Base-by-base conservation (phyloP, 2,329 filamentous ascomycete genomes). In the Penicillium palitans region DNA sequence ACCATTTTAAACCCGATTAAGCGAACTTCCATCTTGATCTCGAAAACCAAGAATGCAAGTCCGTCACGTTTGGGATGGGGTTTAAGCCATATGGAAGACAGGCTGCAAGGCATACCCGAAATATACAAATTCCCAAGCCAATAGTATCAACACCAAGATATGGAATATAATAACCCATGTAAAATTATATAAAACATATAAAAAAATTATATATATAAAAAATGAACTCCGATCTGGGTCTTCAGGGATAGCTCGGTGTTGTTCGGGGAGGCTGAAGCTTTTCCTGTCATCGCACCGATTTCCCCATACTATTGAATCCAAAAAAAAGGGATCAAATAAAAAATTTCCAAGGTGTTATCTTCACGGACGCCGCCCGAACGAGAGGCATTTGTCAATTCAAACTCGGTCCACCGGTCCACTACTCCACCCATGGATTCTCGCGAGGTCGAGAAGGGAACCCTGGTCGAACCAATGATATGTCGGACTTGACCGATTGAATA, bases 321-420 rank as follows among this genome's bases (percentile, higher is more conserved):
- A 54, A 55, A 54, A 55, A 54, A 27, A 29, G 7, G 37, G 25
- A 29, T 44, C 8, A 19, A 29, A 27, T n/a, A 1, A 51, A 4
- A 52, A 29, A 46, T 33, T 41, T n/a, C 37, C 37, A 40, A 40
- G 37, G 37, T 4, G 39, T 24, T 37, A 37, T 53, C 55, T 54
- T 57, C 54, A 52, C 31, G 46, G 37, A 49, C 33, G 15, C 15
- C 33, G 15, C 4, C 35, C 37, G n/a, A n/a, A 40, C 3, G 9
- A 41, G 21, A 44, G 21, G 4, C 60, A 66, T 68, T 66, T 66
- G 64, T 66, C 66, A 64, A 48, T 42, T 3, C 40, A 7, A 29
- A 45, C 42, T 45, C 19, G 29, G 40, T 33, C 35, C 25, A 41
- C 13, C n/a, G 49, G 33, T 47, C 61, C 58, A 59, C 58, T 24